Conservation (phyloP, 31 red algal species). For the Porphyra umbilicalis region DNA sequence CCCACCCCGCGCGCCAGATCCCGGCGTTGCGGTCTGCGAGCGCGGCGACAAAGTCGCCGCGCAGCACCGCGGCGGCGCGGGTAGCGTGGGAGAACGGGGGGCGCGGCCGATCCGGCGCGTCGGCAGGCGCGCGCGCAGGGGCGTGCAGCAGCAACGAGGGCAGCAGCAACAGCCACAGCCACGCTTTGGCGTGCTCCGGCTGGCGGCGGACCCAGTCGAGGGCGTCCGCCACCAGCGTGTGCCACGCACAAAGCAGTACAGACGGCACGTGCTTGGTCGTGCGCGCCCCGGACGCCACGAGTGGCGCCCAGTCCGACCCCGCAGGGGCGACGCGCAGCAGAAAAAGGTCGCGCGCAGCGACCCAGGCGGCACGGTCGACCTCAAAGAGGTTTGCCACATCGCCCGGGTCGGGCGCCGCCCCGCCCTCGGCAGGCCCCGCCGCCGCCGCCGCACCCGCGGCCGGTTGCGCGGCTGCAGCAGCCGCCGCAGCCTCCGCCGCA, state of each 20-base stretch:
- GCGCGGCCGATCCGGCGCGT: no score
- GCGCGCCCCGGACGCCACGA: neutral
- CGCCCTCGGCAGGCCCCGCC: no score
- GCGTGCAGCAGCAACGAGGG: neutral
- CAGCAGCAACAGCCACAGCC: neutral
- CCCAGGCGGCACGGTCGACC: no score
- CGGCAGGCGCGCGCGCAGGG: no score
- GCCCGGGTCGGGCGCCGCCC: neutral
- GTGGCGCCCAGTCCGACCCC: neutral
- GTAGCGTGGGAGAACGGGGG: neutral
- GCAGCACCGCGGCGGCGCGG: neutral
- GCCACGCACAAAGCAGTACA: neutral
- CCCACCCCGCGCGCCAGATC: no score
- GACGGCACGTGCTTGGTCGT: neutral
- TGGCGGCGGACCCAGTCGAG: neutral
- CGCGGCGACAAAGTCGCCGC: neutral
- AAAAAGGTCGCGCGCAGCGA: neutral
- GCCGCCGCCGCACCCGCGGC: no score
- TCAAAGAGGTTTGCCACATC: no score
- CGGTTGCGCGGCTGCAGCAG: no score
- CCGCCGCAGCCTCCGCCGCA: no score
- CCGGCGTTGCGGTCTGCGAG: neutral
- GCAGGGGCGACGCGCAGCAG: neutral
- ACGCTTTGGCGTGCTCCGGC: neutral
- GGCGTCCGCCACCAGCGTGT: neutral